These are phyloP conservation scores for Vanilla planifolia DNA, from an alignment of 106 monocot genomes.

Conservation along the genomic window DNA sequence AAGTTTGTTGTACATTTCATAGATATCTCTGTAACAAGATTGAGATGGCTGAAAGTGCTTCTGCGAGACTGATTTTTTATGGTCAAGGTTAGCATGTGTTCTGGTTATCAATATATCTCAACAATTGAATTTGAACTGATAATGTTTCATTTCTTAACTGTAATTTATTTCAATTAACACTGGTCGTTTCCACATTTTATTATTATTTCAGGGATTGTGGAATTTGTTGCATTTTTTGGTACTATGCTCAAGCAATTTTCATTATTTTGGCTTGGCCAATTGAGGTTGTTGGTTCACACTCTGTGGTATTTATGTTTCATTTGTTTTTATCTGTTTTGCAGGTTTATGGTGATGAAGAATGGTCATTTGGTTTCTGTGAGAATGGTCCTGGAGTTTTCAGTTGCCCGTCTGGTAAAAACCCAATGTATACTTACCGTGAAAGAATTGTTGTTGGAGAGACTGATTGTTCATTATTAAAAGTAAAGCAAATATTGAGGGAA, in stretches of 20 bases:
- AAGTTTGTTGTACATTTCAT: too few species aligned
- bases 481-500: conserved; percentile 81
- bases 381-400: conserved; percentile 79
- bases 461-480: conserved; percentile 36
- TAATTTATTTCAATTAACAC: conserved; percentile 1
- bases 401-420: conserved; percentile 80
- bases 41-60: too few species aligned
- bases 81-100: background rate
- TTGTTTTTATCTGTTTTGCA: conserved; percentile 11
- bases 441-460: conserved; percentile 77
- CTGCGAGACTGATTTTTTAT: too few species aligned
- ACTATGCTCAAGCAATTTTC: background rate
- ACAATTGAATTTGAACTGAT: background rate
- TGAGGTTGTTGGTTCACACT: background rate
- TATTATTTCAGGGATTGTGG: background rate
- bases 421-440: conserved; percentile 94
- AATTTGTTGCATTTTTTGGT: too few species aligned
- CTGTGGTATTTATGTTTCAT: background rate
- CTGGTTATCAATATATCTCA: too few species aligned
- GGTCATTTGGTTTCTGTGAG: conserved; percentile 98
- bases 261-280: background rate
- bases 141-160: background rate
- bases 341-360: conserved; percentile 95
- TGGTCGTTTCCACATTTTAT: background rate
- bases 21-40: too few species aligned